Evolutionary conservation across 441 rosid genomes (phyloP).

Genomic region (Aleurites moluccanus): DNA sequence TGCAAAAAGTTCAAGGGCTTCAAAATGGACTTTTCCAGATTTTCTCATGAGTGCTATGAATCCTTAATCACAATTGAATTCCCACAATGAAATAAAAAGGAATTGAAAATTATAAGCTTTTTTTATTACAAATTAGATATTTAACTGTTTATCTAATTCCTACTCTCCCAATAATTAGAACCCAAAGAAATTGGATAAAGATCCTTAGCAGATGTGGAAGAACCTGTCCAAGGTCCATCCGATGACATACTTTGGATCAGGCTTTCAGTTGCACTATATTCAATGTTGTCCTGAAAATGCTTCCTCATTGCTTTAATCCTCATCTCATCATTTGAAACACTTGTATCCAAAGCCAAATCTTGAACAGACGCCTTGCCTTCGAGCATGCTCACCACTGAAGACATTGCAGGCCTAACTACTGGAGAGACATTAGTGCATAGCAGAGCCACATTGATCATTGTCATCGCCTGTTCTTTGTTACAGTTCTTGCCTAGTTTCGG

Average conservation of each 20-base stretch:
- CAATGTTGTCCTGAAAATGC: constrained; percentile 24
- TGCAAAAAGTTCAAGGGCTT: no score
- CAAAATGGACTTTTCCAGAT: no score
- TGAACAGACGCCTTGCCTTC: constrained; percentile 49
- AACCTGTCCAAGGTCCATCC: constrained; percentile 26
- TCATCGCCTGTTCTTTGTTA: constrained; percentile 48
- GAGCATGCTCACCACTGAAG: constrained; percentile 66
- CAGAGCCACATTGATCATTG: constrained; percentile 54
- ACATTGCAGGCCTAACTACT: constrained; percentile 59
- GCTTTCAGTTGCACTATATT: not conserved
- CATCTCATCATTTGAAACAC: constrained; percentile 10
- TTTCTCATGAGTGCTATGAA: no score
- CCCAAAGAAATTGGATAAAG: constrained; percentile 37
- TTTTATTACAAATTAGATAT: no score
- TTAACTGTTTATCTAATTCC: constrained; percentile 8
- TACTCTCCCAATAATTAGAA: constrained; percentile 28
- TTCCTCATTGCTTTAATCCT: constrained; percentile 42
- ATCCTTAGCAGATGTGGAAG: constrained; percentile 43
- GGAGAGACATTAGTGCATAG: constrained; percentile 50
- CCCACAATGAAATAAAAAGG: no score
- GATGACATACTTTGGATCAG: constrained; percentile 19
- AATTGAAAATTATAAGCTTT: no score
- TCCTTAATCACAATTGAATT: no score
- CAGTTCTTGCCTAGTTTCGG: constrained; percentile 43
- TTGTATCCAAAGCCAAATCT: constrained; percentile 30